phyloP scores from a whole-genome alignment of 108 stramenopile genomes.

The Discostella stelligeroides region DNA sequence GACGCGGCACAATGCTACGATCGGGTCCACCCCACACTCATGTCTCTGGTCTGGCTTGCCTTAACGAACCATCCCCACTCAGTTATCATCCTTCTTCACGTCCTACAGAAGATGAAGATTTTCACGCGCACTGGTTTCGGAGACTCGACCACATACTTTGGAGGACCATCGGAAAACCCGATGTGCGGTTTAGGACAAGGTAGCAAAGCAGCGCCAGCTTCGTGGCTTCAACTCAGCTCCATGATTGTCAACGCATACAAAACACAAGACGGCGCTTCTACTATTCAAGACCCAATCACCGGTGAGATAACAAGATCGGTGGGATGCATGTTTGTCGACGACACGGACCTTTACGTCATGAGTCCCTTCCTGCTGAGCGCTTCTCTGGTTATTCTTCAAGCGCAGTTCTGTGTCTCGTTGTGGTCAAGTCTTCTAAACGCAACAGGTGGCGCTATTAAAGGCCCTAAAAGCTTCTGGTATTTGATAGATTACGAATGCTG shows the following conservation, averaged over 20 bases:
- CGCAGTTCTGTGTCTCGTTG: not conserved
- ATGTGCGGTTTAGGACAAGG: too few species aligned
- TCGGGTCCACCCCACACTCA: too few species aligned
- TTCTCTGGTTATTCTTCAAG: not conserved
- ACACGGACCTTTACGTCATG: not conserved
- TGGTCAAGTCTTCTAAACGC: slow-evolving; percentile 3
- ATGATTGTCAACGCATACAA: not conserved
- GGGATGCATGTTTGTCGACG: not conserved
- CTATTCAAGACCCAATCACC: not conserved
- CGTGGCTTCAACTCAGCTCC: too few species aligned
- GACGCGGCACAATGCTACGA: too few species aligned
- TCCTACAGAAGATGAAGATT: too few species aligned
- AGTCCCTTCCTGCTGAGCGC: not conserved
- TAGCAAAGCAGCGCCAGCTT: too few species aligned
- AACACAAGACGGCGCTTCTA: not conserved
- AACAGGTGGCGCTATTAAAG: slow-evolving; percentile 14
- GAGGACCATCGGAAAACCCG: not conserved
- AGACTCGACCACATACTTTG: too few species aligned
- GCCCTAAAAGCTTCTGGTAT: slow-evolving; percentile 10
- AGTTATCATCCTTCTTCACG: too few species aligned
- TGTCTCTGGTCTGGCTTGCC: too few species aligned
- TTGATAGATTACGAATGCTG: not conserved
- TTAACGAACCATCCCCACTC: too few species aligned
- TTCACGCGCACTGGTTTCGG: too few species aligned
- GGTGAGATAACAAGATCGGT: not conserved